These are phyloP conservation scores for Kernera saxatilis DNA, from an alignment of 345 rosid species.

Conservation along the genomic window DNA sequence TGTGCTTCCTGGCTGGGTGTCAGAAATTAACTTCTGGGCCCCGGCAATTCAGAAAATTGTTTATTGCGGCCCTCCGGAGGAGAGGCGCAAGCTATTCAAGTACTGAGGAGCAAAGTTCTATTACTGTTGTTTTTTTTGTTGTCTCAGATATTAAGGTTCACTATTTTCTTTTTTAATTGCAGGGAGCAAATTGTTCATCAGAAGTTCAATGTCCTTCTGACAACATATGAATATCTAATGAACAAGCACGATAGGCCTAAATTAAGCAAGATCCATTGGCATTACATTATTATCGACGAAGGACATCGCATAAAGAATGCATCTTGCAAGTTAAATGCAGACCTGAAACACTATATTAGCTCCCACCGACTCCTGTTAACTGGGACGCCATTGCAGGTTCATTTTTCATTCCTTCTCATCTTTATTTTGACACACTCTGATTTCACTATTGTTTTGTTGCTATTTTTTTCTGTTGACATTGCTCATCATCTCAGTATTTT, in stretches of 20 bases:
- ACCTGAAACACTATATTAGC: slow-evolving; percentile 81
- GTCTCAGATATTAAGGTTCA: slow-evolving; percentile 3
- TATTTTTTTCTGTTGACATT: not conserved
- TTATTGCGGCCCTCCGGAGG: slow-evolving; percentile 87
- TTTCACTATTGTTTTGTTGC: not conserved
- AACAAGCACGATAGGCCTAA: slow-evolving; percentile 96
- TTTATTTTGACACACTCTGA: not conserved
- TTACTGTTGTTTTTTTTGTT: not conserved
- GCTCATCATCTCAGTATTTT: slow-evolving; percentile 11
- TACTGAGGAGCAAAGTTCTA: slow-evolving; percentile 28
- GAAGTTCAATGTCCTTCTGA: slow-evolving; percentile 84
- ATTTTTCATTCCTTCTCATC: not conserved
- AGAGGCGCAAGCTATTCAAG: slow-evolving; percentile 85
- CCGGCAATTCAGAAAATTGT: slow-evolving; percentile 67
- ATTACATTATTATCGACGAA: slow-evolving; percentile 88
- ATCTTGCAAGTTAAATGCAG: slow-evolving; percentile 95
- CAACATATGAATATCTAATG: slow-evolving; percentile 94
- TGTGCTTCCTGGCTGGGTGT: slow-evolving; percentile 85
- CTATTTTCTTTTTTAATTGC: slow-evolving; percentile 28
- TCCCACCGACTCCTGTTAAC: slow-evolving; percentile 80
- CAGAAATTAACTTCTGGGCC: slow-evolving; percentile 85
- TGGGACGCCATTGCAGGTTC: slow-evolving; percentile 89
- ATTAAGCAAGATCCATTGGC: slow-evolving; percentile 85
- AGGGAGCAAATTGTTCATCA: slow-evolving; percentile 87
- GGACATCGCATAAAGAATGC: slow-evolving; percentile 98